These are phyloP conservation scores for Globisporangium apiculatum DNA, from an alignment of 352 stramenopile genomes.

Conservation along the genomic window DNA sequence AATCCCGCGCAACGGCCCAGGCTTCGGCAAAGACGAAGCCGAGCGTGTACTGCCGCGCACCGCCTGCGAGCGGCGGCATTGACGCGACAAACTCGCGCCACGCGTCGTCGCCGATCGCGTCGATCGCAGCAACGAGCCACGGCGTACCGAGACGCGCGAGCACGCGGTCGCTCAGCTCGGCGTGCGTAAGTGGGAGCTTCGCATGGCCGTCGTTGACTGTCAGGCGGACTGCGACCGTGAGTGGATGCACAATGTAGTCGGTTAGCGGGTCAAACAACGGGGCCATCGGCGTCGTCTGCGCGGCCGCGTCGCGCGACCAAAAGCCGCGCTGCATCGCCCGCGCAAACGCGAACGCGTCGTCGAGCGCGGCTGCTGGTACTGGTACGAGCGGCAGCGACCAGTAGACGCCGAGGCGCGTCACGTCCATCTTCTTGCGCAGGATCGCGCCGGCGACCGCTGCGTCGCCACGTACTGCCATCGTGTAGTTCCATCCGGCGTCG, in stretches of 20 bases:
- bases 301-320: slow-evolving; percentile 15
- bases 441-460: slow-evolving; percentile 22
- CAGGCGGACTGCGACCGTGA: slow-evolving; percentile 74
- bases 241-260: slow-evolving; percentile 68
- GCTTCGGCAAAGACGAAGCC: slow-evolving; percentile 83
- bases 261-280: slow-evolving; percentile 30
- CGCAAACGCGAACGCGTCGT: slow-evolving; percentile 53
- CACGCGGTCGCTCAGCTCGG: slow-evolving; percentile 64
- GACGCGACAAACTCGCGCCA: slow-evolving; percentile 62
- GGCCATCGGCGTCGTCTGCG: slow-evolving; percentile 13
- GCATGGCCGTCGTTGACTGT: slow-evolving; percentile 77
- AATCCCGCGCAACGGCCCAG: slow-evolving; percentile 69
- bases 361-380: slow-evolving; percentile 31
- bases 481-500: slow-evolving; percentile 79
- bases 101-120: slow-evolving; percentile 52
- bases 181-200: slow-evolving; percentile 73
- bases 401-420: slow-evolving; percentile 79
- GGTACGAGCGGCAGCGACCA: slow-evolving; percentile 54
- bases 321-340: slow-evolving; percentile 68
- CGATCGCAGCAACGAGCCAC: slow-evolving; percentile 76
- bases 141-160: slow-evolving; percentile 63
- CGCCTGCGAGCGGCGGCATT: slow-evolving; percentile 65
- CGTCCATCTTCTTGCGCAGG: slow-evolving; percentile 75
- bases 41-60: slow-evolving; percentile 68
- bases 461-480: slow-evolving; percentile 54